These are phyloP conservation scores for Beta vulgaris DNA, from an alignment of 148 eudicot genomes.

Conservation along the genomic window DNA sequence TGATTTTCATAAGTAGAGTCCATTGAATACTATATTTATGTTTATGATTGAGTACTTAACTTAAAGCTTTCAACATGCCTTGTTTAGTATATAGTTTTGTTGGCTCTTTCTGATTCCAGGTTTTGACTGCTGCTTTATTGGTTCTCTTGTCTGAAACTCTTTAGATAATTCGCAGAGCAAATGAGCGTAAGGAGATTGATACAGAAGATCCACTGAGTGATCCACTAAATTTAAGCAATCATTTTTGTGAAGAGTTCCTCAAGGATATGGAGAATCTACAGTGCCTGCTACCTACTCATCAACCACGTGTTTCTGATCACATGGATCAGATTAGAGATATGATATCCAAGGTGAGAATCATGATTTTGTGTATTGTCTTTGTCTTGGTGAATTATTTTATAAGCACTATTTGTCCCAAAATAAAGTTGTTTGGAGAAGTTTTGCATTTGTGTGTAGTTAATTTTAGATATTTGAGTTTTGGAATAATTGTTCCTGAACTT, in stretches of 20 bases:
- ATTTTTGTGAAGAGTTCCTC: conserved; percentile 69
- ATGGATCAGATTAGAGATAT: conserved; percentile 74
- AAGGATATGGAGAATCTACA: conserved; percentile 81
- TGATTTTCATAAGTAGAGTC: background rate
- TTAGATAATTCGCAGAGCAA: conserved; percentile 83
- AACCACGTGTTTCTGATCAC: conserved; percentile 91
- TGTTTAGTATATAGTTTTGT: background rate
- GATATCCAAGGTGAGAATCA: conserved; percentile 60
- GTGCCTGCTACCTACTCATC: conserved; percentile 70
- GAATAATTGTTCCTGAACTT: no score
- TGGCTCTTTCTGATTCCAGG: background rate
- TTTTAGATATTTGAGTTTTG: no score
- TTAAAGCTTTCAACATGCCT: background rate
- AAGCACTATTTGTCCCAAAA: background rate
- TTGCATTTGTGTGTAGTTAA: conserved; percentile 15
- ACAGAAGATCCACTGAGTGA: conserved; percentile 37
- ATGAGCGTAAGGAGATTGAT: conserved; percentile 53
- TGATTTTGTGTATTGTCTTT: background rate
- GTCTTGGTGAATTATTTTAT: background rate
- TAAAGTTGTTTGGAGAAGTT: background rate
- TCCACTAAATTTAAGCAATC: conserved; percentile 58
- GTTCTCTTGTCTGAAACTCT: conserved; percentile 21
- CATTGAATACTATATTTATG: background rate
- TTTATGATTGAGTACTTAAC: background rate
- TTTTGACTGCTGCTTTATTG: conserved; percentile 18